phyloP scores from a whole-genome alignment of 2,329 filamentous ascomycete species.

The Talaromyces amestolkiae region DNA sequence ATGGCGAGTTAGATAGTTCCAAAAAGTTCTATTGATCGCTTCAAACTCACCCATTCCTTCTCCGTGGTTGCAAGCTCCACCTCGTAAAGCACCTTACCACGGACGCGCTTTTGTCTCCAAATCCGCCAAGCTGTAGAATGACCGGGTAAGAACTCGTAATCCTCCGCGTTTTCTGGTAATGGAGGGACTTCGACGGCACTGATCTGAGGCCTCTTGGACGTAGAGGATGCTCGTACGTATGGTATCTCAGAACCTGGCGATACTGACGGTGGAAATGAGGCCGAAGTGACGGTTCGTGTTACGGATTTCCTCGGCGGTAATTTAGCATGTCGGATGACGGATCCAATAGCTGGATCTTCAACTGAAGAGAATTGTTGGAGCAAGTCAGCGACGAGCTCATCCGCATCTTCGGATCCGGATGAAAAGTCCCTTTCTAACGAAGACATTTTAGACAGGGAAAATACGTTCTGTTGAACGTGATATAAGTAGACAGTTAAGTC shows the following conservation, averaged over 20 bases:
- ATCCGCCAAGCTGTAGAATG: slow-evolving; percentile 36
- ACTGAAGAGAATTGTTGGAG: slow-evolving; percentile 22
- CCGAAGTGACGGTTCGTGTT: not conserved
- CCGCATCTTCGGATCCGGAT: slow-evolving; percentile 23
- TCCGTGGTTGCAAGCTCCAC: slow-evolving; percentile 40
- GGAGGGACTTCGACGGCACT: slow-evolving; percentile 33
- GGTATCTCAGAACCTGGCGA: not conserved
- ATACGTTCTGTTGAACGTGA: not conserved
- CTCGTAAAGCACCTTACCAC: slow-evolving; percentile 28
- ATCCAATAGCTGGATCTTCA: not conserved
- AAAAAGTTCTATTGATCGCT: not conserved
- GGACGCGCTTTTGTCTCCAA: slow-evolving; percentile 28
- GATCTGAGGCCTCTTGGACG: slow-evolving; percentile 1
- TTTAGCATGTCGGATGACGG: not conserved
- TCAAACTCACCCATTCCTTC: slow-evolving; percentile 31
- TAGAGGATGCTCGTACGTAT: not conserved
- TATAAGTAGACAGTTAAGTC: not conserved
- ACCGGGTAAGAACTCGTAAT: slow-evolving; percentile 41
- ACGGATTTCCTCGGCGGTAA: not conserved
- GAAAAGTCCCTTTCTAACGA: slow-evolving; percentile 10
- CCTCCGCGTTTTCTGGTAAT: slow-evolving; percentile 28
- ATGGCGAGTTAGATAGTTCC: slow-evolving; percentile 6
- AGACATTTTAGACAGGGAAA: slow-evolving; percentile 5
- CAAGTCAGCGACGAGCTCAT: slow-evolving; percentile 24
- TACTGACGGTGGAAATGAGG: slow-evolving; percentile 5